Conservation (phyloP, 2,329 filamentous ascomycete species). For the Hirsutella thompsonii region DNA sequence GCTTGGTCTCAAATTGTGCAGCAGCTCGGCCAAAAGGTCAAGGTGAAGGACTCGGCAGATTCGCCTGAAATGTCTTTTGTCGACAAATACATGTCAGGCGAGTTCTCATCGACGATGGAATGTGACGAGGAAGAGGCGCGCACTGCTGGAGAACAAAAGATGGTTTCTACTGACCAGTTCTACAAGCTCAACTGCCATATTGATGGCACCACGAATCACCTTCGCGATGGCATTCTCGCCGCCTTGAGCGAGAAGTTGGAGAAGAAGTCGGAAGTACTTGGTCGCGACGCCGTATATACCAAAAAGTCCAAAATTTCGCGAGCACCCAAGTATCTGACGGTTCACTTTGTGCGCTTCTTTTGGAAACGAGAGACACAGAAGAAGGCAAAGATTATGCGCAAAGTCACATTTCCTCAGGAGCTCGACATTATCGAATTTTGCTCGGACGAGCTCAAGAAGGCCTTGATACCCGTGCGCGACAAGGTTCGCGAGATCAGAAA, state of each 20-base stretch:
- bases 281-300: conserved; percentile 71
- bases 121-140: conserved; percentile 73
- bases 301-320: conserved; percentile 84
- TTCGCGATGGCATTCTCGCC: conserved; percentile 75
- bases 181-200: conserved; percentile 96
- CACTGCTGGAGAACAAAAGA: conserved; percentile 58
- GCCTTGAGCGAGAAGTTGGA: conserved; percentile 81
- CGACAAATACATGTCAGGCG: conserved; percentile 80
- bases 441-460: conserved; percentile 72
- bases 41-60: conserved; percentile 40
- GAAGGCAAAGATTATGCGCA: conserved; percentile 99
- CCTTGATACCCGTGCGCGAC: conserved; percentile 84
- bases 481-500: conserved; percentile 92
- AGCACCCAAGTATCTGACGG: conserved; percentile 86
- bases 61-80: conserved; percentile 57
- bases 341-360: conserved; percentile 97
- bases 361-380: conserved; percentile 94
- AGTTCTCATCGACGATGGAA: conserved; percentile 64
- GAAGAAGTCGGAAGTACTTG: conserved; percentile 70
- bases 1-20: conserved; percentile 93
- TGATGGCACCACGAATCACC: conserved; percentile 71
- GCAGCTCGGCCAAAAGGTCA: conserved; percentile 67
- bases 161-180: conserved; percentile 60
- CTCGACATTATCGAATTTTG: conserved; percentile 92
- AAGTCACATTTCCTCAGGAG: conserved; percentile 91